Conservation (phyloP, 306 rosid genomes). For the Gastrolobium villosum region DNA sequence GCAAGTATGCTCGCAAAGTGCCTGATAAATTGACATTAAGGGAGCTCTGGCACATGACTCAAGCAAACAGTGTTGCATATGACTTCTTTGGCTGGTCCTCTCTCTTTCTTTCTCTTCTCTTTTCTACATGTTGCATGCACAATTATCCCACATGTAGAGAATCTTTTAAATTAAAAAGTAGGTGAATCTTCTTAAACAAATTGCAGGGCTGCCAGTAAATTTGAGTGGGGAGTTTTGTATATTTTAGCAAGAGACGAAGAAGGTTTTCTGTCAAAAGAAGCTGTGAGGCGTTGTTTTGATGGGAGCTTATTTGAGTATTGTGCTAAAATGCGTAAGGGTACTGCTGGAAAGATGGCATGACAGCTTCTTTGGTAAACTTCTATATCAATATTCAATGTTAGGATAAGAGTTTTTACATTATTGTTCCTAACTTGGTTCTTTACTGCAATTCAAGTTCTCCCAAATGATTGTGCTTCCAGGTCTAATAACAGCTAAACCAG, state of each 20-base stretch:
- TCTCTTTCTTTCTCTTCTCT: slow-evolving; percentile 10
- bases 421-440: background rate
- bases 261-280: slow-evolving; percentile 79
- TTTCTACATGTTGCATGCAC: background rate
- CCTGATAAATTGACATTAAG: slow-evolving; percentile 67
- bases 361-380: background rate
- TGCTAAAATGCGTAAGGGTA: slow-evolving; percentile 63
- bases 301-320: slow-evolving; percentile 85
- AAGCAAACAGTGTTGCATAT: slow-evolving; percentile 68
- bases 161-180: background rate
- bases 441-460: background rate
- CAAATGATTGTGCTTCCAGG: background rate
- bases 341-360: slow-evolving; percentile 58
- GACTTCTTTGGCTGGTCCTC: slow-evolving; percentile 83
- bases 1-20: slow-evolving; percentile 69
- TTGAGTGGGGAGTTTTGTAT: slow-evolving; percentile 80
- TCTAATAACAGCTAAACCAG: background rate
- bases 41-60: slow-evolving; percentile 86
- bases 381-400: background rate
- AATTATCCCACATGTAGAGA: background rate
- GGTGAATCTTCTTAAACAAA: background rate
- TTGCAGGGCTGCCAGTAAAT: slow-evolving; percentile 69
- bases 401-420: background rate
- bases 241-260: slow-evolving; percentile 71
- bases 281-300: slow-evolving; percentile 84